A percentile compares a stretch with the other conserved stretches of the same genome.
phyloP scores from a whole-genome alignment of 331 rosid species.

The Dryas integrifolia region DNA sequence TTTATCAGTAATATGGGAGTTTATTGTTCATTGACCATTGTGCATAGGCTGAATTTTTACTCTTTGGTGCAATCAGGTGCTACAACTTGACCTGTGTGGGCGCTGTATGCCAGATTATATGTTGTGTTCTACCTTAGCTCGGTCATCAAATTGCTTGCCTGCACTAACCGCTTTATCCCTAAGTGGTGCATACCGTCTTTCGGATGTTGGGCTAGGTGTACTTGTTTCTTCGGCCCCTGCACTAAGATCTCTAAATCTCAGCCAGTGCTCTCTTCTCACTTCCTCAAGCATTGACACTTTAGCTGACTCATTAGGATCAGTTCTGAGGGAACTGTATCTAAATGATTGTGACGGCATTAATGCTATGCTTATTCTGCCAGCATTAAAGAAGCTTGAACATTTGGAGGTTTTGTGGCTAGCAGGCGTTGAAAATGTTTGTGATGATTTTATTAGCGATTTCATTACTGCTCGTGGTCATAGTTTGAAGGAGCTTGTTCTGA shows the following conservation, averaged over 20 bases:
- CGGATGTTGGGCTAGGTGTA: slow-evolving; percentile 50
- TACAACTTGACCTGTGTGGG: slow-evolving; percentile 84
- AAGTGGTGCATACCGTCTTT: slow-evolving; percentile 80
- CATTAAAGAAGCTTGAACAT: slow-evolving; percentile 50
- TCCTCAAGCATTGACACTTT: slow-evolving; percentile 40
- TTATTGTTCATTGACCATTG: not conserved
- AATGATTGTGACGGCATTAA: slow-evolving; percentile 60
- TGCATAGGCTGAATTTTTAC: slow-evolving; percentile 13
- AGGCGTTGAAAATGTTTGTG: slow-evolving; percentile 53
- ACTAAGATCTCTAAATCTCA: slow-evolving; percentile 70
- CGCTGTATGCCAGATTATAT: slow-evolving; percentile 64
- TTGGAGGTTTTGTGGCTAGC: slow-evolving; percentile 72
- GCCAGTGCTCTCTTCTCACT: slow-evolving; percentile 86
- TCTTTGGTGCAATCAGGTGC: slow-evolving; percentile 51
- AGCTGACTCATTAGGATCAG: slow-evolving; percentile 60
- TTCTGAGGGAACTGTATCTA: slow-evolving; percentile 66
- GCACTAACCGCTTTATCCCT: slow-evolving; percentile 57
- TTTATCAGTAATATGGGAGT: not conserved
- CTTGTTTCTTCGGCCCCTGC: slow-evolving; percentile 67
- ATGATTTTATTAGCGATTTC: slow-evolving; percentile 47
- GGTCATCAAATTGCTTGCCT: slow-evolving; percentile 47
- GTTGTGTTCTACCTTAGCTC: slow-evolving; percentile 41
- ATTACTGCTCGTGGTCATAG: slow-evolving; percentile 46
- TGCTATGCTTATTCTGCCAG: slow-evolving; percentile 42
- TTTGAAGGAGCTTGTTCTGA: slow-evolving; percentile 74